These are phyloP conservation scores for Keithomyces neogunnii DNA, from an alignment of 2,329 filamentous ascomycete species.

Conservation along the genomic window DNA sequence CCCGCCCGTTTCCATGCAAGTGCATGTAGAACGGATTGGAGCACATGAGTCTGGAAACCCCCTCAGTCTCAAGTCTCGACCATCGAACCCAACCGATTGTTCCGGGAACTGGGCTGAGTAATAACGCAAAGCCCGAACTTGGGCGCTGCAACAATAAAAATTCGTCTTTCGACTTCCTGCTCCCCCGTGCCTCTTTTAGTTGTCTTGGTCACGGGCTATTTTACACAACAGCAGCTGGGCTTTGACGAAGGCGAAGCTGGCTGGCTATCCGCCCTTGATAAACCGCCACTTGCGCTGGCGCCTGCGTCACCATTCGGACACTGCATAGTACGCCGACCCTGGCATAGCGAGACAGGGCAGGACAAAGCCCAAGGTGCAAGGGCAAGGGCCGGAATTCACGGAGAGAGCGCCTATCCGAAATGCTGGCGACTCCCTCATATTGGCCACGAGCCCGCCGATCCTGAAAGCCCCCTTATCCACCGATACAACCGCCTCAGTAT, in stretches of 20 bases:
- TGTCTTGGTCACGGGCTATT: too few species aligned
- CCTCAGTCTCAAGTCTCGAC: neutral
- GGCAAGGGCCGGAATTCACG: neutral
- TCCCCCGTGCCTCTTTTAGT: too few species aligned
- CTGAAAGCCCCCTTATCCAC: neutral
- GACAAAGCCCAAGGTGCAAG: neutral
- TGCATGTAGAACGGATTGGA: neutral
- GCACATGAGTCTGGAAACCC: neutral
- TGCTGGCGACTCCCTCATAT: conserved; percentile 1
- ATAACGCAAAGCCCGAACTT: neutral
- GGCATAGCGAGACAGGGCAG: neutral
- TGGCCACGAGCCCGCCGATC: conserved; percentile 6
- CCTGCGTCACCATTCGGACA: too few species aligned
- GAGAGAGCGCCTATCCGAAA: neutral
- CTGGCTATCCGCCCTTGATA: too few species aligned
- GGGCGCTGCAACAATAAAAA: neutral
- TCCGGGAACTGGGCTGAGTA: neutral
- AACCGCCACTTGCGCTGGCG: too few species aligned
- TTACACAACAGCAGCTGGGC: too few species aligned
- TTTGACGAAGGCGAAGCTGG: too few species aligned
- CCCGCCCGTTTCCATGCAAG: neutral
- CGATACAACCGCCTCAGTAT: too few species aligned
- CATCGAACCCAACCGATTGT: neutral
- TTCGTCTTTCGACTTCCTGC: neutral
- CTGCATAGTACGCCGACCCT: too few species aligned